Evolutionary conservation across 495 filamentous ascomycete species (phyloP).

Genomic region (Penicillium nucicola): DNA sequence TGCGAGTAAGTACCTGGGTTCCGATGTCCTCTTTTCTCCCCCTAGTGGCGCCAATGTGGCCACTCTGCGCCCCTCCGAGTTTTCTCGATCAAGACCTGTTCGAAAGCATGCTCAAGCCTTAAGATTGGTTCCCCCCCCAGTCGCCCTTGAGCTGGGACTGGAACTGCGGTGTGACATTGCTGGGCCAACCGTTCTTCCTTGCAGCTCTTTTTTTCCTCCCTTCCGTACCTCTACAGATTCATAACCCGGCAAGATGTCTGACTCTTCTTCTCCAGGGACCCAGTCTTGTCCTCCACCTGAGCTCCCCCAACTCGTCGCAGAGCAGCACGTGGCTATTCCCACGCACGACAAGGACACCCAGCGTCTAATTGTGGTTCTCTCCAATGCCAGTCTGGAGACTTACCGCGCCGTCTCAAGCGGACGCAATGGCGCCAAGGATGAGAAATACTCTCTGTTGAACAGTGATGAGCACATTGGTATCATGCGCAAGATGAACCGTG

Average conservation of each 20-base stretch:
- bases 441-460: conserved; percentile 95
- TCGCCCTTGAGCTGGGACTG: background rate
- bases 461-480: conserved; percentile 98
- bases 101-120: no score
- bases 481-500: conserved; percentile 98
- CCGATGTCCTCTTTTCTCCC: background rate
- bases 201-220: background rate
- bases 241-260: conserved; percentile 15
- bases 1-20: conserved; percentile 37
- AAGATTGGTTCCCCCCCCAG: background rate
- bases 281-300: conserved; percentile 91
- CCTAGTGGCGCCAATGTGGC: background rate
- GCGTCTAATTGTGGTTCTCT: conserved; percentile 90
- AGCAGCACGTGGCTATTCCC: conserved; percentile 84
- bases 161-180: background rate
- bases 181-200: conserved; percentile 5
- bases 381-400: conserved; percentile 95
- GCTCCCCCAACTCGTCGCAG: conserved; percentile 86
- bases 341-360: conserved; percentile 83
- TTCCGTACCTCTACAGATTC: background rate
- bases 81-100: no score
- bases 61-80: no score
- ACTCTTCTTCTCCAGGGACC: conserved; percentile 55
- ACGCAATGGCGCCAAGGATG: conserved; percentile 68
- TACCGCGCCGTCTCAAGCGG: conserved; percentile 81